Evolutionary conservation across 805 yeast genomes (phyloP).

Genomic region (Ogataea dorogensis): DNA sequence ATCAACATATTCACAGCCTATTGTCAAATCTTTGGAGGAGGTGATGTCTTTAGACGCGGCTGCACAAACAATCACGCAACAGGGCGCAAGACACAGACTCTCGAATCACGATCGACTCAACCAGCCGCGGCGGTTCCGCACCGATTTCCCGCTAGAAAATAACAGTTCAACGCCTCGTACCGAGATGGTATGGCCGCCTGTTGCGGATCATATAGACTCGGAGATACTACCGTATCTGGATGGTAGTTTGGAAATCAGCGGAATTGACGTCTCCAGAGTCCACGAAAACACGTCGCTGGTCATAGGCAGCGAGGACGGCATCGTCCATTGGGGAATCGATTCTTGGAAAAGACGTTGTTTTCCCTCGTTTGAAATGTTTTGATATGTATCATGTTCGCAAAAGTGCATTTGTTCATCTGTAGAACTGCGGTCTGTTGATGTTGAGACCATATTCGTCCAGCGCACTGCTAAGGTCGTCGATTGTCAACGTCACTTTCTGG

Average conservation of each 20-base stretch:
- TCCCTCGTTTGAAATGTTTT: constrained; percentile 51
- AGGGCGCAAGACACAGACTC: background rate
- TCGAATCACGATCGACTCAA: background rate
- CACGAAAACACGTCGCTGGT: constrained; percentile 45
- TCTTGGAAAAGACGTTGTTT: constrained; percentile 61
- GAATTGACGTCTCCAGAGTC: constrained; percentile 57
- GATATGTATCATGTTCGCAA: constrained; percentile 13
- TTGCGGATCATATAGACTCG: constrained; percentile 1
- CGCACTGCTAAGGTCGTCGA: constrained; percentile 92
- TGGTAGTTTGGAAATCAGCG: constrained; percentile 48
- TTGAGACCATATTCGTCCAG: constrained; percentile 82
- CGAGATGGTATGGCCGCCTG: background rate
- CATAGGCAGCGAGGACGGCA: constrained; percentile 66
- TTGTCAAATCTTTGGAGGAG: constrained; percentile 32
- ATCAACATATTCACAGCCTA: constrained; percentile 26
- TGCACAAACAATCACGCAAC: constrained; percentile 2
- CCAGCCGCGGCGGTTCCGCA: constrained; percentile 6
- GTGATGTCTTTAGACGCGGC: constrained; percentile 16
- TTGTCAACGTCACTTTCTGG: constrained; percentile 77
- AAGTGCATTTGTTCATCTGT: constrained; percentile 50
- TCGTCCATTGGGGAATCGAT: constrained; percentile 68
- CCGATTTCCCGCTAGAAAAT: too few relatives aligned
- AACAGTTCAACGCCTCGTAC: constrained; percentile 1
- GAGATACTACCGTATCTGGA: constrained; percentile 18
- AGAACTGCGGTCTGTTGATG: constrained; percentile 88